Evolutionary conservation across 495 filamentous ascomycete species (phyloP), one percentile per base, ranked within the genome.

Genomic region (Podospora bellae-mahoneyi): DNA sequence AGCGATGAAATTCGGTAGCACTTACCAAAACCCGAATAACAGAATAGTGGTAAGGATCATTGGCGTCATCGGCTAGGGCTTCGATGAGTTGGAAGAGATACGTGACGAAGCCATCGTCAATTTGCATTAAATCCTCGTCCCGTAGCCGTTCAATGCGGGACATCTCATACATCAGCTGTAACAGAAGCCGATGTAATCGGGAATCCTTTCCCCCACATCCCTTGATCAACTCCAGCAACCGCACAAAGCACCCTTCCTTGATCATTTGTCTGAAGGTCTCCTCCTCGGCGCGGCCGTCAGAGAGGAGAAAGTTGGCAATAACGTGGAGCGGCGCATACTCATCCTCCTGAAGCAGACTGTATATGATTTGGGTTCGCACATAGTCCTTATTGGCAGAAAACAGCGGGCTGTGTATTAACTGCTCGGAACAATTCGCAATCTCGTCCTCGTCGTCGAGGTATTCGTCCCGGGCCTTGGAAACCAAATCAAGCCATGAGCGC

Each of bases 131-230:
- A 74, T 98, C 94, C 68, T 93, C 88, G 65, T 83, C 79, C 69
- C 86, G 88, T 20, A 99, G 76, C 60, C 88, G 84, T 79, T 98
- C 94, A 77, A 97, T 92, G 61, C 96, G 86, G 56, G 92, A 96
- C 92, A 97, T 97, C 82, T 98, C 95, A 78, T 97, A 99, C 71
- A 98, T 83, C 67, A 99, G 80, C 78, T 97, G 91, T 78, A 99
- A 84, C 30, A 97, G 82, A 39, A 93, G 80, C 32, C 90, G 85
- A 82, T 97, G 93, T 66, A 97, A 82, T 60, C 88, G 85, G 18
- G 84, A 81, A 74, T 94, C 90, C 55, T 87, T 82, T 15, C 84
- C 81, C 65, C 83, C 85, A 61, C 85, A 82, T 18, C 79, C 80
- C 73, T 89, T 86, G 67, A 98, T 90, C 32, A 98, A 82, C 69